phyloP scores from a whole-genome alignment of 1,284 basidiomycete species.

The Cryptococcus depauperatus region DNA sequence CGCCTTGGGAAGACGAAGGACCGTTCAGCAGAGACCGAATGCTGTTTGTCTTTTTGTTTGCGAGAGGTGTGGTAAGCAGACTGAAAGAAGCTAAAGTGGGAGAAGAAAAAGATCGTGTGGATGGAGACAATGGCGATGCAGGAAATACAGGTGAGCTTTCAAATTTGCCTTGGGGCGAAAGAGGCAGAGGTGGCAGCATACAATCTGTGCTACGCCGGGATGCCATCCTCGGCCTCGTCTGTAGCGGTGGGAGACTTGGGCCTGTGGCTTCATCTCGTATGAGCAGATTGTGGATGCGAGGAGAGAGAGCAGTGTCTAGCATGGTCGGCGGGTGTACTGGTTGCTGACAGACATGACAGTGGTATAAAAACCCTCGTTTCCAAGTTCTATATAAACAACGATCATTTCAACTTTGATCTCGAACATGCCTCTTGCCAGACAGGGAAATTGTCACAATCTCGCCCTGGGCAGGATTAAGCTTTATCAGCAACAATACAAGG shows the following conservation, averaged over 20 bases:
- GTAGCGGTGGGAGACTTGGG: slow-evolving; percentile 1
- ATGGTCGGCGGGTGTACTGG: background rate
- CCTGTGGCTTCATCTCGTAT: slow-evolving; percentile 22
- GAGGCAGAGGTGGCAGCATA: slow-evolving; percentile 4
- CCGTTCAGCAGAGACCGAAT: slow-evolving; percentile 22
- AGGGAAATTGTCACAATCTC: too few species aligned
- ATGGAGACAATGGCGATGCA: background rate
- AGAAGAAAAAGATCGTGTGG: background rate
- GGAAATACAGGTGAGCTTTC: slow-evolving; percentile 3
- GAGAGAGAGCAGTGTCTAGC: slow-evolving; percentile 16
- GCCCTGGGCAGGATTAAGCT: too few species aligned
- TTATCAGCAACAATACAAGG: too few species aligned
- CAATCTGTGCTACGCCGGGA: background rate
- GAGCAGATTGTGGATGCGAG: slow-evolving; percentile 17
- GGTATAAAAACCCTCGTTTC: too few species aligned
- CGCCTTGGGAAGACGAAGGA: slow-evolving; percentile 4
- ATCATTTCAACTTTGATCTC: too few species aligned
- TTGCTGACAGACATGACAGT: too few species aligned
- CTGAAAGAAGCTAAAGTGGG: background rate
- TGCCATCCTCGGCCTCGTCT: slow-evolving; percentile 1
- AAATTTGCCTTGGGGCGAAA: slow-evolving; percentile 4
- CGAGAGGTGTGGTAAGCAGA: background rate
- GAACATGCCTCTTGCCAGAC: too few species aligned
- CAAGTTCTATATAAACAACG: too few species aligned
- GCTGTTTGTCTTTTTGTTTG: slow-evolving; percentile 10